Conservation (phyloP, 73 alveolate species). For the Stentor coeruleus region DNA sequence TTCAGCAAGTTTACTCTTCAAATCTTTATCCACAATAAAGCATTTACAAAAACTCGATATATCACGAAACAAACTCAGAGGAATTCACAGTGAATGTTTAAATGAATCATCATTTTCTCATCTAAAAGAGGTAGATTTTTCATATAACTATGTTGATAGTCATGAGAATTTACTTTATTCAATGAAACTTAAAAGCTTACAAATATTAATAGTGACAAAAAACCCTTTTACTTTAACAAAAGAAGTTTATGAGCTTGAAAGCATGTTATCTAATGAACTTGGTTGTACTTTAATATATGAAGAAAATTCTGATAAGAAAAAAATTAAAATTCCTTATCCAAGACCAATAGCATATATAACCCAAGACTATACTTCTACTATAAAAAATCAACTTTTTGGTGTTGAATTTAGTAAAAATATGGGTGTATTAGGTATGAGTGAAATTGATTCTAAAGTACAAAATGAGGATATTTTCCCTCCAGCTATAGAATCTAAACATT, state of each 20-base stretch:
- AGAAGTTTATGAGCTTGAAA: slow-evolving; percentile 36
- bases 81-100: slow-evolving; percentile 45
- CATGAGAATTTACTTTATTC: slow-evolving; percentile 44
- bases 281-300: slow-evolving; percentile 54
- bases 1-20: slow-evolving; percentile 42
- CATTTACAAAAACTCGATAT: slow-evolving; percentile 47
- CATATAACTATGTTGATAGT: slow-evolving; percentile 47
- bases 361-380: slow-evolving; percentile 18
- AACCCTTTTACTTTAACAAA: slow-evolving; percentile 57
- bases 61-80: slow-evolving; percentile 49
- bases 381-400: slow-evolving; percentile 16
- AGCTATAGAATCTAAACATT: not conserved
- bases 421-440: not conserved
- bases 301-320: not conserved
- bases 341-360: slow-evolving; percentile 26
- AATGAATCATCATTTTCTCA: slow-evolving; percentile 20
- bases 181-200: slow-evolving; percentile 31
- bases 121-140: slow-evolving; percentile 56
- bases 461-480: not conserved
- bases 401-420: slow-evolving; percentile 25
- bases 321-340: slow-evolving; percentile 14
- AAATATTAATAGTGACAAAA: slow-evolving; percentile 50
- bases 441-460: slow-evolving; percentile 1
- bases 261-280: slow-evolving; percentile 27
- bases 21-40: slow-evolving; percentile 40